Evolutionary conservation across 768 basidiomycete species (phyloP), one percentile per base, ranked within the genome.

Genomic region (Leccinum olivaceopallidum): DNA sequence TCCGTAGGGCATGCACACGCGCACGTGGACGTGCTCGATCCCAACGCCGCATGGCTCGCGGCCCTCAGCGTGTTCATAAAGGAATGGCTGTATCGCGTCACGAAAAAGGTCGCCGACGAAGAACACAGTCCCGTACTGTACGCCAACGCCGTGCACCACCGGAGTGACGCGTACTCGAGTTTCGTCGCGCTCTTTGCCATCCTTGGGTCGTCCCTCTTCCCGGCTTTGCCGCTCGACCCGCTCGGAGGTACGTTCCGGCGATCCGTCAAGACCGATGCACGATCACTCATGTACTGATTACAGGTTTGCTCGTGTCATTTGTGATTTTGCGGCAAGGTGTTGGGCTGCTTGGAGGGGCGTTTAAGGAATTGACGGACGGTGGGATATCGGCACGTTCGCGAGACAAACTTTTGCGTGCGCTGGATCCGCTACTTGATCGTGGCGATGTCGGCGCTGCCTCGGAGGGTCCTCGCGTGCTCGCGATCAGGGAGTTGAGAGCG

Each of bases 31-130:
- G 75, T 77, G 6, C 79, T 97, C 6, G 94, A 97, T 71, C 90
- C 93, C 47, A 95, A 98, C 70, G 97, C 97, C 20, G 94, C 95
- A 30, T 98, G 95, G 95, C 95, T 98, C 68, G 97, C 97, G 8
- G 85, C 86, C 1, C 67, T 86, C 22, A 87, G 92, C 63, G 85
- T 98, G 3, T 54, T 93, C 4, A 75, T 83, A 61, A 99, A 99
- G 71, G 97, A 99, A 74, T 98, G 90, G 88, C 73, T 99, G 13
- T 98, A 96, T 75, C 80, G 95, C 48, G 78, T 88, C 51, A 98
- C 95, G 52, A 90, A 90, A 70, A 84, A 82, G 57, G 95, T 99
- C 32, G 97, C 96, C 12, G 86, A 92, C 59, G 85, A 93, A 67
- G 95, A 98, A 74, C 87, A 87, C 67, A 93, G 90, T 68, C 92